These are phyloP conservation scores for Aspergillus olivimuriae DNA, from an alignment of 495 filamentous ascomycete species.

Conservation along the genomic window DNA sequence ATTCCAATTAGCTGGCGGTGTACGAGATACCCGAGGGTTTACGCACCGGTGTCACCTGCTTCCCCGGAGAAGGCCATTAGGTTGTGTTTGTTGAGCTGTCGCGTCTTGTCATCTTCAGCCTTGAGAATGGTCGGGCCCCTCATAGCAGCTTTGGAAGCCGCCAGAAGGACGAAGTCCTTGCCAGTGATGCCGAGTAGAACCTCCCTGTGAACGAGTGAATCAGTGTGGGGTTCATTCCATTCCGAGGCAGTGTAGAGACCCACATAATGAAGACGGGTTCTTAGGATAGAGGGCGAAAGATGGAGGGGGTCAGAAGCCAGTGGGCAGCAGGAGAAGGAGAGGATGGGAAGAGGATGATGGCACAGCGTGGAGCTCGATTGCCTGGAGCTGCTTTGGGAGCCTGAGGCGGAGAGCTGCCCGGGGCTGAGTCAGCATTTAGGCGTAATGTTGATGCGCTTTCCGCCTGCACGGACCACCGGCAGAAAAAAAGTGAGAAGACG, in stretches of 20 bases:
- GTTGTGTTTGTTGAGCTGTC: conserved; percentile 80
- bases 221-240: too few relatives aligned
- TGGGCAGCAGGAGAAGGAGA: conserved; percentile 11
- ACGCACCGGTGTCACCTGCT: conserved; percentile 87
- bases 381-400: conserved; percentile 32
- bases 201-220: conserved; percentile 60
- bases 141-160: conserved; percentile 96
- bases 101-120: conserved; percentile 93
- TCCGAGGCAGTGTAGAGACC: too few relatives aligned
- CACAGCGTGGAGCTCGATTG: conserved; percentile 40
- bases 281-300: too few relatives aligned
- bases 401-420: conserved; percentile 27
- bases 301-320: too few relatives aligned
- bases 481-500: conserved; percentile 37
- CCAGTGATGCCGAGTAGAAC: conserved; percentile 96
- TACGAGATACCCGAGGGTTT: background rate
- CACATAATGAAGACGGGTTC: too few relatives aligned
- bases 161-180: conserved; percentile 97
- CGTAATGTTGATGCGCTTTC: conserved; percentile 20
- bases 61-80: conserved; percentile 97
- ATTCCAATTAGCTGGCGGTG: background rate
- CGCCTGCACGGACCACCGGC: conserved; percentile 26
- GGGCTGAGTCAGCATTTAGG: conserved; percentile 34
- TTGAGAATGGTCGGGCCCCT: conserved; percentile 95
- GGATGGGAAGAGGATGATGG: conserved; percentile 5